A percentile compares a stretch with the other conserved stretches of the same genome.
Evolutionary conservation across 345 rosid genomes (phyloP).

Genomic region (Gossypium raimondii): DNA sequence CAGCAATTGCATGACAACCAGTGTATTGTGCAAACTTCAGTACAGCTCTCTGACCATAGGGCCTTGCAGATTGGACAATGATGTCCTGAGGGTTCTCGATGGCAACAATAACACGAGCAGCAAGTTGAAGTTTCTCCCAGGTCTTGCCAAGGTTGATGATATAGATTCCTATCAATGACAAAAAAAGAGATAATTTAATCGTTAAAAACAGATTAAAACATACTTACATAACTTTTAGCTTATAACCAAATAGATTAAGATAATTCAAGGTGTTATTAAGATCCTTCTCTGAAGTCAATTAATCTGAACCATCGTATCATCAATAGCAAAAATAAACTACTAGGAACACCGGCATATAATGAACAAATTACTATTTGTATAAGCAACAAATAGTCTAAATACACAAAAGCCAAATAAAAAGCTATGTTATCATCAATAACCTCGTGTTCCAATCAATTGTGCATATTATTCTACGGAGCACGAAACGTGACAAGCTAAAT

Average conservation of each 20-base stretch:
- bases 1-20: constrained; percentile 96
- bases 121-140: constrained; percentile 88
- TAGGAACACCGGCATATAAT: neutral
- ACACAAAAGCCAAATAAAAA: neutral
- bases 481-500: neutral
- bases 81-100: constrained; percentile 90
- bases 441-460: neutral
- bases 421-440: neutral
- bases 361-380: neutral
- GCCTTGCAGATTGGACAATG: constrained; percentile 95
- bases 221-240: too few relatives aligned
- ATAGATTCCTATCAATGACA: constrained; percentile 51
- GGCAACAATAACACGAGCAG: constrained; percentile 80
- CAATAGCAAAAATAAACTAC: too few relatives aligned
- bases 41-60: constrained; percentile 96
- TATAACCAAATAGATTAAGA: neutral
- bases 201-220: neutral
- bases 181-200: neutral
- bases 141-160: constrained; percentile 88
- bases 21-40: constrained; percentile 90
- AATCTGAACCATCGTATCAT: too few relatives aligned
- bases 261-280: neutral
- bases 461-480: neutral
- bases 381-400: neutral
- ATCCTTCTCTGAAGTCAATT: too few relatives aligned